These are phyloP conservation scores for Protomyces arabidopsidicola DNA, from an alignment of 1,139 yeast genomes.

Conservation along the genomic window DNA sequence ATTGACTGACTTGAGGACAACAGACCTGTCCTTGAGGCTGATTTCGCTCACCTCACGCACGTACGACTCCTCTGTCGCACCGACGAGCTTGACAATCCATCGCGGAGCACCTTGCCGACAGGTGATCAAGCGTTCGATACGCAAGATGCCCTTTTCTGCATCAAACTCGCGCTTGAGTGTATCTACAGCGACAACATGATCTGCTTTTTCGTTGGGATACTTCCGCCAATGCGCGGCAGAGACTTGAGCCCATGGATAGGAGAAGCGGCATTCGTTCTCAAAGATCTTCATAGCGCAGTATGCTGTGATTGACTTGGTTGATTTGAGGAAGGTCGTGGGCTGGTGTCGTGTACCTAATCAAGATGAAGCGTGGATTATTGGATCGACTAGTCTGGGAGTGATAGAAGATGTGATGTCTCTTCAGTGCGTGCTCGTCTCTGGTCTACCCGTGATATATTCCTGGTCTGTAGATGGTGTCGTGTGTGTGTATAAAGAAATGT, in stretches of 20 bases:
- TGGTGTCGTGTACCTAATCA: neutral
- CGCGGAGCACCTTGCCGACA: constrained; percentile 81
- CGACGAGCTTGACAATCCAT: constrained; percentile 73
- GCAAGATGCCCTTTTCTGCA: constrained; percentile 51
- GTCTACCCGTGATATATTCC: no score
- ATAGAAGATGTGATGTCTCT: no score
- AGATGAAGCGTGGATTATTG: no score
- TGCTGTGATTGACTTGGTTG: neutral
- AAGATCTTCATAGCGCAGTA: constrained; percentile 56
- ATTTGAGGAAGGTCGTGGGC: neutral
- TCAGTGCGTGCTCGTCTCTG: no score
- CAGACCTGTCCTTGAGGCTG: constrained; percentile 58
- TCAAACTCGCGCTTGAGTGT: constrained; percentile 69
- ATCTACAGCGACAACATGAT: constrained; percentile 95
- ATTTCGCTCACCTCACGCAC: constrained; percentile 88
- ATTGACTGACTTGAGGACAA: constrained; percentile 79
- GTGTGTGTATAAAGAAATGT: no score
- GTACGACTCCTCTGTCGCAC: constrained; percentile 67
- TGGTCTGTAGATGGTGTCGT: no score
- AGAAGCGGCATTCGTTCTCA: constrained; percentile 54
- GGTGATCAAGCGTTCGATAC: constrained; percentile 83
- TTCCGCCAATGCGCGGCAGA: constrained; percentile 96
- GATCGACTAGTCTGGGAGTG: no score
- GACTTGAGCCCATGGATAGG: constrained; percentile 80
- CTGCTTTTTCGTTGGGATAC: constrained; percentile 85